These are phyloP conservation scores for Blastobotrys americana DNA, from an alignment of 805 yeast species.

Conservation along the genomic window DNA sequence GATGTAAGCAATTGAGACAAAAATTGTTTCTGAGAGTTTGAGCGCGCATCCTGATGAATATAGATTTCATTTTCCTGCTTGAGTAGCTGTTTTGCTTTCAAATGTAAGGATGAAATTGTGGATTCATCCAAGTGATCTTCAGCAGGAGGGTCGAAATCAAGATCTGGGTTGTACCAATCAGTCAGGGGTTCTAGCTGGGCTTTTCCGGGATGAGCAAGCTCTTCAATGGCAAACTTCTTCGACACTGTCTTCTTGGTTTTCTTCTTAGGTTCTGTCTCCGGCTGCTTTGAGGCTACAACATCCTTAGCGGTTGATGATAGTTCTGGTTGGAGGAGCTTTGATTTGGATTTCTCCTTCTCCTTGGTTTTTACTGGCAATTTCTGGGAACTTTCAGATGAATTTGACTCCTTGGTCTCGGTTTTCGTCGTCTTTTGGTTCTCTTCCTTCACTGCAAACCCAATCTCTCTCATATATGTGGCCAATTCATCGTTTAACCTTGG, in stretches of 20 bases:
- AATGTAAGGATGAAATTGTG: conserved; percentile 37
- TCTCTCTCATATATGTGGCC: conserved; percentile 52
- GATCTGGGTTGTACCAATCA: conserved; percentile 70
- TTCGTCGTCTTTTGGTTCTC: conserved; percentile 31
- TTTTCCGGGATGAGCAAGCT: conserved; percentile 12
- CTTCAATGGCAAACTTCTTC: conserved; percentile 1
- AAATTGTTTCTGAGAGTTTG: conserved; percentile 78
- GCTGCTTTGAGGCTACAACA: too few species aligned
- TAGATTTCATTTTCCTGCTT: conserved; percentile 66
- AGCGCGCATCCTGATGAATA: conserved; percentile 63
- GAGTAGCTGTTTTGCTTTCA: conserved; percentile 58
- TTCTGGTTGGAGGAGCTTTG: too few species aligned
- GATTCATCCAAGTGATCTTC: conserved; percentile 18
- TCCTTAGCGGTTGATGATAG: too few species aligned
- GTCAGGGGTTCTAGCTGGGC: conserved; percentile 53
- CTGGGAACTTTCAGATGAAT: conserved; percentile 21
- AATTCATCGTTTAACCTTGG: conserved; percentile 46
- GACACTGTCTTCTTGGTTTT: conserved; percentile 7
- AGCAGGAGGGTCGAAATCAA: conserved; percentile 26
- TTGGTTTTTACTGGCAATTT: conserved; percentile 21
- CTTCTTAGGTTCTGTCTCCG: conserved; percentile 20
- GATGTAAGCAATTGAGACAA: conserved; percentile 78
- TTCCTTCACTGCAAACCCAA: conserved; percentile 48
- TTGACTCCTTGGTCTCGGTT: conserved; percentile 24
- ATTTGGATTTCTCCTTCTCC: conserved; percentile 20